Evolutionary conservation across 495 filamentous ascomycete genomes (phyloP).

Genomic region (Trichodelitschia bisporula): DNA sequence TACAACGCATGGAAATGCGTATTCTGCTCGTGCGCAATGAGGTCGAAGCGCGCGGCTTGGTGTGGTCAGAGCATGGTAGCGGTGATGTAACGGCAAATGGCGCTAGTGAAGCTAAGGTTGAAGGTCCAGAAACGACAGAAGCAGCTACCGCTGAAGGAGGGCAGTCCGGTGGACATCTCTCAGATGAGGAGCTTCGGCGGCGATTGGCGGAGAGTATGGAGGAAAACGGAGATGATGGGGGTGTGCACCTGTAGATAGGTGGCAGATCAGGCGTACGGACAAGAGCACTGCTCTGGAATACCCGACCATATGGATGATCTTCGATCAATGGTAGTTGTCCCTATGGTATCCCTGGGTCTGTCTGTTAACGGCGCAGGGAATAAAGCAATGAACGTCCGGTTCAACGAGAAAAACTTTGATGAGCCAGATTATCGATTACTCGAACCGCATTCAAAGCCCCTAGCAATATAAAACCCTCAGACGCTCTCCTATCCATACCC

Average conservation of each 20-base stretch:
- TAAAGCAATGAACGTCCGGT: no score
- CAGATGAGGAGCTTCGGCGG: constrained; percentile 11
- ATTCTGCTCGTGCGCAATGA: constrained; percentile 42
- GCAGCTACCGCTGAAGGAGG: neutral
- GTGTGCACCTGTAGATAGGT: neutral
- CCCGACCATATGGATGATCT: no score
- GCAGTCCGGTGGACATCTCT: constrained; percentile 6
- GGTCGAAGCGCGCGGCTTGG: constrained; percentile 48
- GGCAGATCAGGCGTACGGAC: no score
- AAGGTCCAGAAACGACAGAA: neutral
- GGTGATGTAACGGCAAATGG: constrained; percentile 2
- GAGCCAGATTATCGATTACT: no score
- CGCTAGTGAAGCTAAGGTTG: neutral
- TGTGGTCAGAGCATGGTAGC: constrained; percentile 26
- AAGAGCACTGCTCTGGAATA: no score
- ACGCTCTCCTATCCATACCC: no score
- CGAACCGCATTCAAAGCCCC: no score
- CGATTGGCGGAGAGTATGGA: constrained; percentile 7
- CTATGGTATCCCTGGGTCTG: no score
- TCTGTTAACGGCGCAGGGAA: no score
- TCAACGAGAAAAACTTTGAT: no score
- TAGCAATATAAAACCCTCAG: no score
- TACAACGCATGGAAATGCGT: constrained; percentile 46
- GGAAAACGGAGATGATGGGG: constrained; percentile 8
- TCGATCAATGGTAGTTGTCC: no score